Percentiles rank a stretch among this genome's conserved stretches.
phyloP scores from a whole-genome alignment of 306 rosid genomes.

The Rosa persica region DNA sequence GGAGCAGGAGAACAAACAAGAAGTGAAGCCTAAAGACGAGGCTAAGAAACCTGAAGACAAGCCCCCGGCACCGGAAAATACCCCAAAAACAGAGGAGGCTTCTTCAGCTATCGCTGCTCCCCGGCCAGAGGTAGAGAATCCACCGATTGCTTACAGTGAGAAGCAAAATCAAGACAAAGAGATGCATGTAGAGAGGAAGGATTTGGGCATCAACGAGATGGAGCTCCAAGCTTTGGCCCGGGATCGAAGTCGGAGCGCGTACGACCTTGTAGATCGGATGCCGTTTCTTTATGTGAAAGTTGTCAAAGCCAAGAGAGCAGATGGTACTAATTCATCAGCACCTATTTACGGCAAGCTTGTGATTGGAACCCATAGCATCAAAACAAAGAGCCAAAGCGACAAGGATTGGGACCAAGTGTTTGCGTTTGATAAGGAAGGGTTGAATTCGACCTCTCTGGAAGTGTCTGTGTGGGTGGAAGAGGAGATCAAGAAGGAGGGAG shows the following conservation, averaged over 20 bases:
- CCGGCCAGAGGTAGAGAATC: conserved; percentile 33
- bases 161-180: conserved; percentile 32
- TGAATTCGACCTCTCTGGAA: conserved; percentile 75
- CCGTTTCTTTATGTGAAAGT: conserved; percentile 68
- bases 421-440: conserved; percentile 72
- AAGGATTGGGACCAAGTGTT: conserved; percentile 94
- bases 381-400: conserved; percentile 49
- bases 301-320: conserved; percentile 53
- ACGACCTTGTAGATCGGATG: conserved; percentile 75
- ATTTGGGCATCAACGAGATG: conserved; percentile 34
- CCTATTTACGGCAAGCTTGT: conserved; percentile 57
- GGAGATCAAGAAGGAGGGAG: conserved; percentile 48
- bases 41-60: conserved; percentile 16
- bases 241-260: conserved; percentile 50
- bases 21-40: conserved; percentile 16
- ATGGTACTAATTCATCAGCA: neutral
- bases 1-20: conserved; percentile 34
- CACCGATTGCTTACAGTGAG: conserved; percentile 41
- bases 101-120: neutral
- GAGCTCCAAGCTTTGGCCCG: conserved; percentile 54
- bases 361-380: conserved; percentile 72
- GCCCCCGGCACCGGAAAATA: neutral
- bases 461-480: conserved; percentile 67
- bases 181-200: neutral
- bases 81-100: conserved; percentile 25